These are phyloP conservation scores for Monilinia fructicola DNA, from an alignment of 2,329 filamentous ascomycete species.

Conservation along the genomic window DNA sequence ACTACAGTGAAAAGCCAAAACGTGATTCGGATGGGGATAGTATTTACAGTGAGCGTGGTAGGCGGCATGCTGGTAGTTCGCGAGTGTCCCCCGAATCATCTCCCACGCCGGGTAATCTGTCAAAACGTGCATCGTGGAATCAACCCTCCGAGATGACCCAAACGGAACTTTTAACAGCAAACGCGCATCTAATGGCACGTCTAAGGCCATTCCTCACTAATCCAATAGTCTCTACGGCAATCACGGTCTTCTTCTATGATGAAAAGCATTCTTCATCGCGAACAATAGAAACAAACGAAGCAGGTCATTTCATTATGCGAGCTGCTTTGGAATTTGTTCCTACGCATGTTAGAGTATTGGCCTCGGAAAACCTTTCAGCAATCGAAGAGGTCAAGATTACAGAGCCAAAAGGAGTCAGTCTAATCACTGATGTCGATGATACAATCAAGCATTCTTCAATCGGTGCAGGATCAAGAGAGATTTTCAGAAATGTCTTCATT, in stretches of 20 bases:
- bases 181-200: constrained; percentile 83
- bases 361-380: constrained; percentile 79
- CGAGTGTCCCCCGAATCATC: constrained; percentile 34
- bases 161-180: constrained; percentile 74
- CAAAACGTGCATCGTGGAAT: constrained; percentile 47
- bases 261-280: constrained; percentile 76
- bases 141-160: constrained; percentile 62
- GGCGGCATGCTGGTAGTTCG: constrained; percentile 28
- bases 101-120: constrained; percentile 42
- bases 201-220: constrained; percentile 88
- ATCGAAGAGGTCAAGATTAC: constrained; percentile 77
- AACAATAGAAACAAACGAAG: constrained; percentile 81
- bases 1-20: constrained; percentile 67
- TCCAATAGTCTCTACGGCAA: constrained; percentile 71
- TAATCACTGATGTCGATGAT: constrained; percentile 98
- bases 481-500: constrained; percentile 94
- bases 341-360: constrained; percentile 83
- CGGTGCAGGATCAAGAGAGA: constrained; percentile 80
- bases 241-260: constrained; percentile 96
- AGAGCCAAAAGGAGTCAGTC: constrained; percentile 75
- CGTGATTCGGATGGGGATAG: constrained; percentile 45
- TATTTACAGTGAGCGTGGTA: constrained; percentile 33
- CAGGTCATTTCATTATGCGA: constrained; percentile 81
- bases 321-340: constrained; percentile 86
- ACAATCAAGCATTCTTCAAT: constrained; percentile 97